Evolutionary conservation across 2,329 filamentous ascomycete species (phyloP).

Genomic region (Colletotrichum sansevieriae): DNA sequence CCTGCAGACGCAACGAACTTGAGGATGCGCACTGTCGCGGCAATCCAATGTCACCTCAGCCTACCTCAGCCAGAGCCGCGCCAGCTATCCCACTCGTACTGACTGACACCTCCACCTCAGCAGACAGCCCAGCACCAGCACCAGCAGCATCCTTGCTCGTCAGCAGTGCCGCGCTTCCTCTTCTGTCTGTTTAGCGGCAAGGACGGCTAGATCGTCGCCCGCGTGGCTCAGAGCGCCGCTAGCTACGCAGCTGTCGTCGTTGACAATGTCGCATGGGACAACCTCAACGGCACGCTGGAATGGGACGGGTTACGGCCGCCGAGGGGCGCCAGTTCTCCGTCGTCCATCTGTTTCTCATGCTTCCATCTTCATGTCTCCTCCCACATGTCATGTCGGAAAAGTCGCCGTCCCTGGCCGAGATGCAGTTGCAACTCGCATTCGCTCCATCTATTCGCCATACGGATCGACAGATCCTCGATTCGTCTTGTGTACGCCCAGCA

Average conservation of each 20-base stretch:
- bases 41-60: conserved; percentile 4
- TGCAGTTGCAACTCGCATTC: neutral
- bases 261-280: neutral
- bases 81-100: conserved; percentile 9
- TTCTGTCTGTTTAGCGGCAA: neutral
- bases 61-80: neutral
- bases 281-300: neutral
- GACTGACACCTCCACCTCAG: conserved; percentile 5
- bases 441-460: neutral
- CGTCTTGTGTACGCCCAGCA: too few relatives aligned
- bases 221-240: conserved; percentile 1
- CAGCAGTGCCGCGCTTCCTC: conserved; percentile 3
- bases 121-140: too few relatives aligned
- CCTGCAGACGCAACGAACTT: neutral
- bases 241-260: conserved; percentile 1
- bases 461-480: too few relatives aligned
- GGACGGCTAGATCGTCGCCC: conserved; percentile 14
- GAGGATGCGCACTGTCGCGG: conserved; percentile 12
- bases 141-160: conserved; percentile 9
- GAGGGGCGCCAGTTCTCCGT: neutral
- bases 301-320: neutral
- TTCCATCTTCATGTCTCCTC: conserved; percentile 4
- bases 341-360: neutral
- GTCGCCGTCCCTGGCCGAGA: neutral
- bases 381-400: neutral